Evolutionary conservation across 208 protist species (phyloP).

Genomic region (Trypanosoma conorhini): DNA sequence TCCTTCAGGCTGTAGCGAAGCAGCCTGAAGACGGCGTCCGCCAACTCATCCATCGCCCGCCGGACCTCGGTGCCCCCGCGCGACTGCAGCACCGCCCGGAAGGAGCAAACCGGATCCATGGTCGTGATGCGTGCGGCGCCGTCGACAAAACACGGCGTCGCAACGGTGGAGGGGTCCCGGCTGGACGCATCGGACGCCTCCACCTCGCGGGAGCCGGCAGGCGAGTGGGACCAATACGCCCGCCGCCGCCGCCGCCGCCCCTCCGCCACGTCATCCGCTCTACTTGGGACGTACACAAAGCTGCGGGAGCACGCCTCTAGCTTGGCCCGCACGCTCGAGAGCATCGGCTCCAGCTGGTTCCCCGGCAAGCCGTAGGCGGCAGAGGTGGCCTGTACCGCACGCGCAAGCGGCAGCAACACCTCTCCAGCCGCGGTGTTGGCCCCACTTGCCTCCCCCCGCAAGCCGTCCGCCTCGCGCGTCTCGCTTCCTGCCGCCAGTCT

Average conservation of each 20-base stretch:
- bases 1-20: constrained; percentile 61
- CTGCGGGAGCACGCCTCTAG: constrained; percentile 37
- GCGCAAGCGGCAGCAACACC: constrained; percentile 33
- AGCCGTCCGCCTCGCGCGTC: not conserved
- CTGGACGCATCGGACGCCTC: not conserved
- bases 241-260: not conserved
- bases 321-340: constrained; percentile 17
- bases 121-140: constrained; percentile 32
- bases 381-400: constrained; percentile 31
- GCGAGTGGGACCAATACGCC: not conserved
- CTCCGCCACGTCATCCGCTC: not conserved
- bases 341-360: constrained; percentile 28
- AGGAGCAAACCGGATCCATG: constrained; percentile 47
- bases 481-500: not conserved
- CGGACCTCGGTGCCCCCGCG: constrained; percentile 49
- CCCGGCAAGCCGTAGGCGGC: constrained; percentile 43
- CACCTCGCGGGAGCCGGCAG: not conserved
- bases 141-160: constrained; percentile 8
- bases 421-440: constrained; percentile 1
- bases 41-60: constrained; percentile 65
- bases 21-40: constrained; percentile 52
- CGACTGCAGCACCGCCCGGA: constrained; percentile 36
- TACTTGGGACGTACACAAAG: constrained; percentile 45
- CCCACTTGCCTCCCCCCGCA: not conserved
- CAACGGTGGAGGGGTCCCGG: constrained; percentile 1